Base-by-base conservation (phyloP, 2,329 filamentous ascomycete species). In the Ophiostoma tasmaniense region DNA sequence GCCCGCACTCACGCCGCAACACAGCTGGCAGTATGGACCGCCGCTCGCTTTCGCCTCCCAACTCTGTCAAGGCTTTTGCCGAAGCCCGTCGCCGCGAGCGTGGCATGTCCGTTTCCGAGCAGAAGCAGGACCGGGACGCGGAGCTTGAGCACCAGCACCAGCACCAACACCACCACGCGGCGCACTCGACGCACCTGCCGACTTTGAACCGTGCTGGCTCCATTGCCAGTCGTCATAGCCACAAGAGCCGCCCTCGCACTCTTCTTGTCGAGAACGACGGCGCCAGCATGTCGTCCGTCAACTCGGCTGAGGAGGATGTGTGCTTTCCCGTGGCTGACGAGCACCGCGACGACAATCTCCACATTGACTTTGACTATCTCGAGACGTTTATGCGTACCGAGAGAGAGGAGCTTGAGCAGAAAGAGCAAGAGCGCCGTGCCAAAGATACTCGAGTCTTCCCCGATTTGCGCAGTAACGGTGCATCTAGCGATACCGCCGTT, bases 21-120 rank as follows among this genome's bases (percentile, higher is more conserved):
- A 85, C 85, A 66, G 80, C 89, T 68, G 84, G 83, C 39, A 86
- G 85, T 1, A 78, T 82, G 30, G 84, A 86, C 28, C 87, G 85
- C 65, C 85, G 92, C 68, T 92, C 91, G 0, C 81, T 87, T 1
- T 98, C 95, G 6, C 94, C 94, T 13, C 95, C 95, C 8, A 99
- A 97, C 78, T 99, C 95, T 0, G 93, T 99, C 67, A 96, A 98
- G 78, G 95, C 95, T 3, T 99, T 99, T 78, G 95, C 95, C 22
- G 91, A 95, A 75, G 91, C 92, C 68, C 90, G 92, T 66, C 91
- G 92, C 70, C 89, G 93, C 70, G 91, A 94, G 76, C 90, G 93
- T 61, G 92, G 88, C 70, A 77, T 84, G 76, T 88, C 84, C 28
- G 80, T 84, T 72, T 85, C 83, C 20, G 85, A 85, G 72, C 75